Evolutionary conservation across 192 early-diverging fungal species (phyloP).

Genomic region (Linderina pennispora): DNA sequence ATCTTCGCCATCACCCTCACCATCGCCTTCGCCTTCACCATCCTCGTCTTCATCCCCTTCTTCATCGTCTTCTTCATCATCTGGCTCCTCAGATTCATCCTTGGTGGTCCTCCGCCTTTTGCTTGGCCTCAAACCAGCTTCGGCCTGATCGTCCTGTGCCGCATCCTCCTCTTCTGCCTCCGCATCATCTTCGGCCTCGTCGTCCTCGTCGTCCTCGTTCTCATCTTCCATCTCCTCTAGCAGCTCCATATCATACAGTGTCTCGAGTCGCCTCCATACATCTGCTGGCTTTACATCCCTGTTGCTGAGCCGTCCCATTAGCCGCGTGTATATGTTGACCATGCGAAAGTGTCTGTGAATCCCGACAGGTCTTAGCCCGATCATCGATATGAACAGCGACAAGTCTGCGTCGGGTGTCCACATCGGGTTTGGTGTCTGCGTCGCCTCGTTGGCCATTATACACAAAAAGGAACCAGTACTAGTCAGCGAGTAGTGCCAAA

Average conservation of each 20-base stretch:
- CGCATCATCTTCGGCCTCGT: conserved; percentile 2
- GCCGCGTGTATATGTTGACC: conserved; percentile 39
- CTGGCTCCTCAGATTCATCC: neutral
- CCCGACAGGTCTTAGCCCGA: conserved; percentile 39
- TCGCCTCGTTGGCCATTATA: no score
- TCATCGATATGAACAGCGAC: conserved; percentile 38
- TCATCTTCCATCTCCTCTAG: conserved; percentile 36
- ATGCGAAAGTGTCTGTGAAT: conserved; percentile 44
- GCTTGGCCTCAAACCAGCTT: neutral
- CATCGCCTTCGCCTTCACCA: neutral
- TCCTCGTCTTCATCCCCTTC: conserved; percentile 1
- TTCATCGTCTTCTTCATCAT: neutral
- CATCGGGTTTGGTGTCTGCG: neutral
- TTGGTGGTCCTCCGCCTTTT: neutral
- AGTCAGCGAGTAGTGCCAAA: no score
- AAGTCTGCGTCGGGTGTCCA: conserved; percentile 41
- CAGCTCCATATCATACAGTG: conserved; percentile 27
- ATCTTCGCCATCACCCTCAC: neutral
- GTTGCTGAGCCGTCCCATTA: conserved; percentile 20
- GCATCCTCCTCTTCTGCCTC: neutral
- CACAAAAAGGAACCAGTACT: no score
- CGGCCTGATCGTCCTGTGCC: neutral
- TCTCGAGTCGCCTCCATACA: conserved; percentile 18
- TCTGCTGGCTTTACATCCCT: conserved; percentile 16
- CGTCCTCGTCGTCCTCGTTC: conserved; percentile 26